Evolutionary conservation across 225 moss, liverwort and hornwort genomes (phyloP).

Genomic region (Sphagnum tenellum): DNA sequence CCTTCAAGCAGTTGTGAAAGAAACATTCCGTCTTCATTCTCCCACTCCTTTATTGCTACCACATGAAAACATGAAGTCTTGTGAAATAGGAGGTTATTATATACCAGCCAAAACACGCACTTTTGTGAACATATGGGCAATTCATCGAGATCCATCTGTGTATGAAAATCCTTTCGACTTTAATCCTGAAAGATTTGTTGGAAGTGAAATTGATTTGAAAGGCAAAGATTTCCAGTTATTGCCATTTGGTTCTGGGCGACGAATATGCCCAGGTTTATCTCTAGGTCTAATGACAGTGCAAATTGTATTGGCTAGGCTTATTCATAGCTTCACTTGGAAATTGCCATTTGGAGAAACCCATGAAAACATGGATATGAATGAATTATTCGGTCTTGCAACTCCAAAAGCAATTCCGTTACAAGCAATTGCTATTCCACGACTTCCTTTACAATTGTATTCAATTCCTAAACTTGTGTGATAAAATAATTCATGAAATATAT

Average conservation of each 20-base stretch:
- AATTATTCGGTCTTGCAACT: not conserved
- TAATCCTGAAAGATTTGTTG: constrained; percentile 42
- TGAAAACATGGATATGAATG: not conserved
- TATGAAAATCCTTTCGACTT: constrained; percentile 34
- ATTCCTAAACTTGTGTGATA: no score
- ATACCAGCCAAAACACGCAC: not conserved
- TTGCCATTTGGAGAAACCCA: not conserved
- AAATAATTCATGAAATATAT: no score
- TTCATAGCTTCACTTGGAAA: no score
- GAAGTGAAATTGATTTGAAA: not conserved
- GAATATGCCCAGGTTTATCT: constrained; percentile 7
- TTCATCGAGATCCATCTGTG: constrained; percentile 14
- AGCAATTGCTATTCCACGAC: not conserved
- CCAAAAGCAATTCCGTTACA: constrained; percentile 1
- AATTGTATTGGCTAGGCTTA: no score
- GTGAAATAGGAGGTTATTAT: no score
- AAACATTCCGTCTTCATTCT: constrained; percentile 40
- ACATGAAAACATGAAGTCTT: not conserved
- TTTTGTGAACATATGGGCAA: constrained; percentile 35
- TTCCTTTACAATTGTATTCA: not conserved
- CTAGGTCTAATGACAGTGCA: no score
- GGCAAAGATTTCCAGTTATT: not conserved
- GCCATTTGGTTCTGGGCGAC: constrained; percentile 14
- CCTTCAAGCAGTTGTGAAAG: constrained; percentile 42
- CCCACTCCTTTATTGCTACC: constrained; percentile 19